A percentile compares a stretch with the other conserved stretches of the same genome.
phyloP scores from a whole-genome alignment of 805 yeast genomes.

The Pichia cabralensis region DNA sequence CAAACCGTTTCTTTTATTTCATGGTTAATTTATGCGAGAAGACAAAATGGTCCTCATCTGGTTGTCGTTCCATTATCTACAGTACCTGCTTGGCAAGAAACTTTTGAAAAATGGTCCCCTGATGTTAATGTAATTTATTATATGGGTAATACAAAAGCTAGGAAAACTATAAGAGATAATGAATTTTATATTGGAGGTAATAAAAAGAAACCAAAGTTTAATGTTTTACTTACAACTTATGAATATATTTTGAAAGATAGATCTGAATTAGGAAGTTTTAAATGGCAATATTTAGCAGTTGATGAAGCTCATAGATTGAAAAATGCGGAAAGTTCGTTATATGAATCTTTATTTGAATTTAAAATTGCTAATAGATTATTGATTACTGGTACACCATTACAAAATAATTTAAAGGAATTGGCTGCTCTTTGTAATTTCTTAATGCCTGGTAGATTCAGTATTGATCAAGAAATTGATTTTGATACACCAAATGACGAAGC shows the following conservation, averaged over 20 bases:
- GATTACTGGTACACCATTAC: conserved; percentile 97
- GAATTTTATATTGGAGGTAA: conserved; percentile 64
- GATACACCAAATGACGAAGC: conserved; percentile 82
- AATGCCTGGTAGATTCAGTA: conserved; percentile 88
- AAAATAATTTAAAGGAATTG: conserved; percentile 87
- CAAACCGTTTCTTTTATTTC: conserved; percentile 92
- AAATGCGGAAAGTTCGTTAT: conserved; percentile 86
- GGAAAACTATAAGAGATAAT: conserved; percentile 70
- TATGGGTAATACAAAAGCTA: conserved; percentile 82
- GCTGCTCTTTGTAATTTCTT: conserved; percentile 91
- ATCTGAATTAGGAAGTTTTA: conserved; percentile 64
- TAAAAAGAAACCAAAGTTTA: conserved; percentile 71
- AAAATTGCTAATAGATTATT: conserved; percentile 75
- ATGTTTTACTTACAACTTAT: conserved; percentile 86
- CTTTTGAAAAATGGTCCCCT: conserved; percentile 96
- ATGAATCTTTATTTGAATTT: conserved; percentile 78
- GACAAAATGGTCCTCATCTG: conserved; percentile 95
- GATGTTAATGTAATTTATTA: conserved; percentile 89
- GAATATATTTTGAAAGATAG: conserved; percentile 93
- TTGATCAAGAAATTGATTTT: conserved; percentile 92
- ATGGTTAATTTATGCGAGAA: conserved; percentile 89
- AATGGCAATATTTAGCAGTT: conserved; percentile 95
- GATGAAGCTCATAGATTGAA: conserved; percentile 98
- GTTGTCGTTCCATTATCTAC: conserved; percentile 96
- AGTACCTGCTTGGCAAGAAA: conserved; percentile 98